These are phyloP conservation scores for Fagopyrum tataricum DNA, from an alignment of 148 eudicot species.

Conservation along the genomic window DNA sequence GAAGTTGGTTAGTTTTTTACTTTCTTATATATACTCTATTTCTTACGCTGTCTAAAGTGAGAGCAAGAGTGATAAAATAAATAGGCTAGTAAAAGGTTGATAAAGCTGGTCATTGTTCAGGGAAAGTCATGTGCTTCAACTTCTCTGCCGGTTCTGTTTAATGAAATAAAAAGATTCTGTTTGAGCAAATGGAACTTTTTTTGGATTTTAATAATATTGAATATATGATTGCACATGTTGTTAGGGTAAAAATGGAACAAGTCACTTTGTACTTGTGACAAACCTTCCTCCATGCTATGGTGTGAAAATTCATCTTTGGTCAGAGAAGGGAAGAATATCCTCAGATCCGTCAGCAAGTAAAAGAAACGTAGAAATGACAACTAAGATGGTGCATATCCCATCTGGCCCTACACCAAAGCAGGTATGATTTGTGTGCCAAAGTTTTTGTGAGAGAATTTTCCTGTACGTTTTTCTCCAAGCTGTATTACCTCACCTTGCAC, in stretches of 20 bases:
- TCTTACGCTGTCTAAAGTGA: neutral
- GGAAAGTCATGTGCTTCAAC: neutral
- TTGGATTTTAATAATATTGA: neutral
- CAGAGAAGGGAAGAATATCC: slow-evolving; percentile 57
- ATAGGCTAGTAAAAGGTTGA: neutral
- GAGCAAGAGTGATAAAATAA: neutral
- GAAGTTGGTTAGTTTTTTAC: slow-evolving; percentile 68
- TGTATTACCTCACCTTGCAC: slow-evolving; percentile 1
- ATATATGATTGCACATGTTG: slow-evolving; percentile 8
- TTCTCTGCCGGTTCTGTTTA: neutral
- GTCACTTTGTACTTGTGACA: slow-evolving; percentile 82
- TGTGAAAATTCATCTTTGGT: slow-evolving; percentile 92
- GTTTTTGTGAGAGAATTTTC: slow-evolving; percentile 11
- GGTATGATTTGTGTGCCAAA: slow-evolving; percentile 29
- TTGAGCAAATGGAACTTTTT: neutral
- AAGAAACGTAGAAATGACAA: slow-evolving; percentile 75
- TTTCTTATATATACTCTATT: neutral
- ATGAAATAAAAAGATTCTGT: neutral
- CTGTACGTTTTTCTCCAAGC: neutral
- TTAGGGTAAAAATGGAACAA: slow-evolving; percentile 68
- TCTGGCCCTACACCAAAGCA: slow-evolving; percentile 97
- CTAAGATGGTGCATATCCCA: slow-evolving; percentile 82
- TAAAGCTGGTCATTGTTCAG: neutral
- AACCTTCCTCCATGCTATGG: slow-evolving; percentile 95
- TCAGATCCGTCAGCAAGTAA: slow-evolving; percentile 38